These are phyloP conservation scores for Melastoma candidum DNA, from an alignment of 441 rosid species.

Conservation along the genomic window DNA sequence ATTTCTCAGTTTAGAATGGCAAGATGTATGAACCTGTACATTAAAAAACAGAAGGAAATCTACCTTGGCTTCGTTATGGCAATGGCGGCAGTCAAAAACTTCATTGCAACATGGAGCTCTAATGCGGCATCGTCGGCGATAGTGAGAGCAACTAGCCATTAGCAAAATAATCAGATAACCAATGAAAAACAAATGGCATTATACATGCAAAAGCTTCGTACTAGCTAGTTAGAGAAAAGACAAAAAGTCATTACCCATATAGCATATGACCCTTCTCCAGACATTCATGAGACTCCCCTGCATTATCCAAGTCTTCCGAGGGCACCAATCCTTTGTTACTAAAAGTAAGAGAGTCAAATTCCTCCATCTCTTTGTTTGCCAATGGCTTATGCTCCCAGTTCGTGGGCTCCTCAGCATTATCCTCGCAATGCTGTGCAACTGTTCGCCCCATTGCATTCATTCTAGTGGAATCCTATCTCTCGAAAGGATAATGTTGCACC, in stretches of 20 bases:
- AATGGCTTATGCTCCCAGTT: conserved; percentile 14
- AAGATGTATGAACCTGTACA: neutral
- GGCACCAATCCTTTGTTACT: conserved; percentile 10
- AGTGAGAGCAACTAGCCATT: conserved; percentile 57
- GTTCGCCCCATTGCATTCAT: conserved; percentile 29
- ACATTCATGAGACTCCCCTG: conserved; percentile 11
- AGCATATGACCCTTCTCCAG: conserved; percentile 49
- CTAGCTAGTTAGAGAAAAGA: neutral
- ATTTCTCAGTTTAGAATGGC: neutral
- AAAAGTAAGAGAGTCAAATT: conserved; percentile 2
- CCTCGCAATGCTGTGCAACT: conserved; percentile 13
- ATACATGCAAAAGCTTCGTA: neutral
- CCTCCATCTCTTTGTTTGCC: conserved; percentile 11
- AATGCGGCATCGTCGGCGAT: conserved; percentile 60
- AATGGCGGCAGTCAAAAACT: conserved; percentile 80
- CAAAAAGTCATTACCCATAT: conserved; percentile 42
- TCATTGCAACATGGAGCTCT: conserved; percentile 90
- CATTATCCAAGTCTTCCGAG: conserved; percentile 5
- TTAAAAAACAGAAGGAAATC: conserved; percentile 1
- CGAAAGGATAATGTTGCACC: conserved; percentile 38
- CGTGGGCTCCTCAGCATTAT: conserved; percentile 1
- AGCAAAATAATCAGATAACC: conserved; percentile 1
- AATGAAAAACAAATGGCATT: neutral
- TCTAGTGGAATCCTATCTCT: conserved; percentile 20
- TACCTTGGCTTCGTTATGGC: conserved; percentile 80